A percentile compares a stretch with the other conserved stretches of the same genome.
Evolutionary conservation across 2,329 filamentous ascomycete genomes (phyloP).

Genomic region (Penicillium brevicompactum): DNA sequence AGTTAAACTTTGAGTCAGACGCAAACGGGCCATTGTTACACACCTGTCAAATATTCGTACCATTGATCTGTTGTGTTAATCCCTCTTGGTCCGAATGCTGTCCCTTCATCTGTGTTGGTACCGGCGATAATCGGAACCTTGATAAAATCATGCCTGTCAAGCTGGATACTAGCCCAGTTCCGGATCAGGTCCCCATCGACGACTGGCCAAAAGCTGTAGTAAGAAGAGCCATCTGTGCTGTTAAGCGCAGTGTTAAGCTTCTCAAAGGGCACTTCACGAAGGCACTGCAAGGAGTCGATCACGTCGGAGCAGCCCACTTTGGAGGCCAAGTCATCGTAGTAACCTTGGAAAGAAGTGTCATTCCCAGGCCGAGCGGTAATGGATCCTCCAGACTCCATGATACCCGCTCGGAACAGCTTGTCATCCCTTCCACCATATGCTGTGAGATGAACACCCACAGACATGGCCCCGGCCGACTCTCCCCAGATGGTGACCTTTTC

Average conservation of each 20-base stretch:
- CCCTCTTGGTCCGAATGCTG: slow-evolving; percentile 54
- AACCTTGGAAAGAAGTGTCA: slow-evolving; percentile 40
- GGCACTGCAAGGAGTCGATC: slow-evolving; percentile 64
- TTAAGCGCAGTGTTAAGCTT: slow-evolving; percentile 60
- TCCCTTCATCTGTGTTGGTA: slow-evolving; percentile 68
- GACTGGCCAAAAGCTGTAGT: slow-evolving; percentile 41
- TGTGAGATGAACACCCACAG: slow-evolving; percentile 54
- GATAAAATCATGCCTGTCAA: slow-evolving; percentile 62
- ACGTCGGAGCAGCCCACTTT: slow-evolving; percentile 61
- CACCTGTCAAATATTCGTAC: slow-evolving; percentile 41
- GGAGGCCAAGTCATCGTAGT: slow-evolving; percentile 65
- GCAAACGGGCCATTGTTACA: background rate
- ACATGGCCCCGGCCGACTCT: slow-evolving; percentile 56
- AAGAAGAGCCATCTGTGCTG: slow-evolving; percentile 37
- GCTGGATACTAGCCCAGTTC: slow-evolving; percentile 55
- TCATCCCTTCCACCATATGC: slow-evolving; percentile 59
- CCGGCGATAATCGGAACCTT: slow-evolving; percentile 66
- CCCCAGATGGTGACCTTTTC: slow-evolving; percentile 54
- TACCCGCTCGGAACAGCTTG: slow-evolving; percentile 56
- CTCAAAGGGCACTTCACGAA: slow-evolving; percentile 63
- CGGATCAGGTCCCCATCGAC: slow-evolving; percentile 61
- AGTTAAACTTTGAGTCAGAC: slow-evolving; percentile 7
- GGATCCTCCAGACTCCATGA: slow-evolving; percentile 56
- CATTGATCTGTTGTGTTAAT: slow-evolving; percentile 61
- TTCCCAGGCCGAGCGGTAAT: slow-evolving; percentile 48